phyloP scores from a whole-genome alignment of 768 basidiomycete genomes.

The Pisolithus microcarpus region DNA sequence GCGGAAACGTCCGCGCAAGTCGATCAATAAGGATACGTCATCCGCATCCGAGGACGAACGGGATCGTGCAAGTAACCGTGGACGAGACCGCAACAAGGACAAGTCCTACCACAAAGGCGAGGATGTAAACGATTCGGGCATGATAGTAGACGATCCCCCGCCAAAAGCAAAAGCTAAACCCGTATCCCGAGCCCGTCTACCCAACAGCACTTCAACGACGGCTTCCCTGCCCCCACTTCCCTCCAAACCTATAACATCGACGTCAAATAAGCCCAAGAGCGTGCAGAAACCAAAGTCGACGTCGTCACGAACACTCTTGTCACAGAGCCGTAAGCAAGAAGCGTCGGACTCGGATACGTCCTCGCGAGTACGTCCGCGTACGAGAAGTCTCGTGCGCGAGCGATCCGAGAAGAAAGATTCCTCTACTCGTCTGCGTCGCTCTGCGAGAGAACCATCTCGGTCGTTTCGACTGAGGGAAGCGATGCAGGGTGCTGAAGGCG shows the following conservation, averaged over 20 bases:
- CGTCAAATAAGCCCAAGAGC: too few species aligned
- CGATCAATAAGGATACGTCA: constrained; percentile 12
- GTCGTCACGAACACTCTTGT: constrained; percentile 14
- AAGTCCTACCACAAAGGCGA: constrained; percentile 1
- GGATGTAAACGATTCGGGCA: constrained; percentile 3
- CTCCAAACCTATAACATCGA: too few species aligned
- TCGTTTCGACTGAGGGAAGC: not conserved
- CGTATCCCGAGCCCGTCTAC: constrained; percentile 3
- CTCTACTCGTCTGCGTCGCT: not conserved
- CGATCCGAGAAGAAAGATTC: constrained; percentile 7
- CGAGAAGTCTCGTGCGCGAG: constrained; percentile 18
- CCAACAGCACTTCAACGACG: constrained; percentile 4
- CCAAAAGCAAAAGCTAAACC: constrained; percentile 11
- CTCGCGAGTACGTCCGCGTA: constrained; percentile 14
- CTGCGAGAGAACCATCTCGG: constrained; percentile 2
- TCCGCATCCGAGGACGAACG: constrained; percentile 15
- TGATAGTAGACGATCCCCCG: constrained; percentile 6
- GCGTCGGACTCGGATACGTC: constrained; percentile 21
- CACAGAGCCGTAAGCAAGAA: constrained; percentile 12
- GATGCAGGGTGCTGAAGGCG: not conserved
- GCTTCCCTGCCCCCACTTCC: not conserved
- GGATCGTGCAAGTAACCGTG: constrained; percentile 2
- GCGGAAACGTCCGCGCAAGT: constrained; percentile 21
- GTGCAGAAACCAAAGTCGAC: constrained; percentile 6
- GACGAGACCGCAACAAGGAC: constrained; percentile 5